phyloP scores from a whole-genome alignment of 2,329 filamentous ascomycete genomes.

The Thielaviopsis cerberus region DNA sequence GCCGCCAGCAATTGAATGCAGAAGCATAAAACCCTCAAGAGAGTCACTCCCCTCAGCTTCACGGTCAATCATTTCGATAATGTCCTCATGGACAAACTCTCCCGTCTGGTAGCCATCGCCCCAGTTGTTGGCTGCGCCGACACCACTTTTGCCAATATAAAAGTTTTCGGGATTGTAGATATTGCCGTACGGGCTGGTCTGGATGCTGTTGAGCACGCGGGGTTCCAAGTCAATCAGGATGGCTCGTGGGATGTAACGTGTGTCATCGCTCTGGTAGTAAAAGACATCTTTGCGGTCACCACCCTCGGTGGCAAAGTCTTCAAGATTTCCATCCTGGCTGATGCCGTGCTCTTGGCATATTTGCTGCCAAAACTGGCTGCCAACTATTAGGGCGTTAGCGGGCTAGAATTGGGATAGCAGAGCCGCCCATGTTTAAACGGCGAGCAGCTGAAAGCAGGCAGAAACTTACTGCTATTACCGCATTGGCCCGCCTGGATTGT shows the following conservation, averaged over 20 bases:
- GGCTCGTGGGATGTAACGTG: conserved; percentile 87
- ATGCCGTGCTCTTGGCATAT: conserved; percentile 96
- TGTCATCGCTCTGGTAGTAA: conserved; percentile 98
- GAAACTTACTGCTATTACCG: conserved; percentile 84
- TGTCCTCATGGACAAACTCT: conserved; percentile 81
- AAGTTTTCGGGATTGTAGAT: conserved; percentile 99
- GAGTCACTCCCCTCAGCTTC: conserved; percentile 97
- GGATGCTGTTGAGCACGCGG: conserved; percentile 79
- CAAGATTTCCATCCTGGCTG: conserved; percentile 87
- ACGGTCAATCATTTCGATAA: conserved; percentile 98
- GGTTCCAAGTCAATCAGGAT: conserved; percentile 93
- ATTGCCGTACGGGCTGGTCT: conserved; percentile 85
- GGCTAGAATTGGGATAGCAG: conserved; percentile 10
- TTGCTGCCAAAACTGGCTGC: conserved; percentile 97
- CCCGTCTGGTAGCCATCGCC: conserved; percentile 88
- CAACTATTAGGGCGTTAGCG: conserved; percentile 42
- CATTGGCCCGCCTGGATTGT: conserved; percentile 98
- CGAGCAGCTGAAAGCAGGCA: conserved; percentile 10
- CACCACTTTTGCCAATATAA: conserved; percentile 83
- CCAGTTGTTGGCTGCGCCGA: conserved; percentile 96
- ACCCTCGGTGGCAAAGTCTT: conserved; percentile 93
- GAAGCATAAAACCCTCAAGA: conserved; percentile 95
- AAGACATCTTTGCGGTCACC: conserved; percentile 98
- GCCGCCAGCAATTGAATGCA: conserved; percentile 93
- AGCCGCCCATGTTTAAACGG: conserved; percentile 9